Conservation (phyloP, 1,139 yeast genomes). For the Saccharomycopsis crataegensis region DNA sequence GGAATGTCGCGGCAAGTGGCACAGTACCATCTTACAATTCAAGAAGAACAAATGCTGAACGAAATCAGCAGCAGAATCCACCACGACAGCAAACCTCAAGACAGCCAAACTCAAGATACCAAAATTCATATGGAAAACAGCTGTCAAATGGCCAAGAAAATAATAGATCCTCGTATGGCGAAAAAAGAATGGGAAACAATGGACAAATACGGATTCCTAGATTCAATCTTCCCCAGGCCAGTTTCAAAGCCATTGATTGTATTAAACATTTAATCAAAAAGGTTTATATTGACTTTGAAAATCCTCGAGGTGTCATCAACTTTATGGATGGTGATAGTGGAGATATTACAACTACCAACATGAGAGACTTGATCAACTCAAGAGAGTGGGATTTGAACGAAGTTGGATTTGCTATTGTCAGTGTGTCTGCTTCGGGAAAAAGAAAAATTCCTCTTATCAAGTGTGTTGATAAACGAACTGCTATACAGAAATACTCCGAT, state of each 20-base stretch:
- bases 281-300: conserved; percentile 8
- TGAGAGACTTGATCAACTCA: not conserved
- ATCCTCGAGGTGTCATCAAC: conserved; percentile 7
- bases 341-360: conserved; percentile 1
- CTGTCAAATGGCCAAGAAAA: too few species aligned
- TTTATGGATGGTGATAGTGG: conserved; percentile 1
- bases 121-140: too few species aligned
- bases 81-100: too few species aligned
- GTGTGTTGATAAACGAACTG: conserved; percentile 29
- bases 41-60: too few species aligned
- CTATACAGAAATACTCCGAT: conserved; percentile 35
- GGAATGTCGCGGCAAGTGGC: too few species aligned
- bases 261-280: conserved; percentile 7
- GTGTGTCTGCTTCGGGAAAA: not conserved
- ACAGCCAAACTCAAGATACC: too few species aligned
- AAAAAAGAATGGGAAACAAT: not conserved
- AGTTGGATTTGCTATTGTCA: conserved; percentile 13
- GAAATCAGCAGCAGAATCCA: too few species aligned
- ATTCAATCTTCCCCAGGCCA: not conserved
- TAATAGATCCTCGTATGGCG: too few species aligned
- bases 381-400: conserved; percentile 8
- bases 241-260: conserved; percentile 13
- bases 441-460: conserved; percentile 29
- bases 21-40: too few species aligned
- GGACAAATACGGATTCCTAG: not conserved